A percentile compares a stretch with the other conserved stretches of the same genome.
phyloP scores from a whole-genome alignment of 805 yeast species.

The Groenewaldozyma tartarivorans region DNA sequence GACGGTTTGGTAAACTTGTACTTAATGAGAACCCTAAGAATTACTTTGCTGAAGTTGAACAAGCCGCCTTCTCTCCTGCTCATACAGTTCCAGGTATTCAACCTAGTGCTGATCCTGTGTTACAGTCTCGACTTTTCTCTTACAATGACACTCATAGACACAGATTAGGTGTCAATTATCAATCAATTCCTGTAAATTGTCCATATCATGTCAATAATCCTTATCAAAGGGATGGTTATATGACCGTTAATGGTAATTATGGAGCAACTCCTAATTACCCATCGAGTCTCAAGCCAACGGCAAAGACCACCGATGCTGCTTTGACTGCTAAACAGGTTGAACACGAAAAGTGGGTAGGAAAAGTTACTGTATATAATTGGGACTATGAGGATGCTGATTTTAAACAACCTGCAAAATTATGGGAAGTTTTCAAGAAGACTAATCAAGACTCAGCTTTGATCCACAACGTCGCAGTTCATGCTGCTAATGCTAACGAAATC shows the following conservation, averaged over 20 bases:
- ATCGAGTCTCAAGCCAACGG: conserved; percentile 25
- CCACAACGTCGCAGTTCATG: conserved; percentile 76
- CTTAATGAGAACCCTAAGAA: conserved; percentile 78
- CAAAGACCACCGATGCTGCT: conserved; percentile 17
- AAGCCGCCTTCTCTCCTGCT: conserved; percentile 77
- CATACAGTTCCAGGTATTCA: conserved; percentile 80
- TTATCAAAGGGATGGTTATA: conserved; percentile 73
- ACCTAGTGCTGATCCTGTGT: conserved; percentile 75
- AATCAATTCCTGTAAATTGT: conserved; percentile 84
- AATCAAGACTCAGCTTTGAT: conserved; percentile 81
- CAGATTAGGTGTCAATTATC: conserved; percentile 65
- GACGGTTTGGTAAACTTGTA: conserved; percentile 72
- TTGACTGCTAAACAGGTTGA: conserved; percentile 27
- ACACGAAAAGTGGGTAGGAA: conserved; percentile 74
- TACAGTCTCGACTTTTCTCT: conserved; percentile 72
- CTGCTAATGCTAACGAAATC: conserved; percentile 51
- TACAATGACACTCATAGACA: conserved; percentile 83
- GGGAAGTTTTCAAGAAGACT: conserved; percentile 63
- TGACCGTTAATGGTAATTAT: conserved; percentile 60
- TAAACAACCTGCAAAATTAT: conserved; percentile 66
- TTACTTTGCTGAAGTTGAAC: conserved; percentile 82
- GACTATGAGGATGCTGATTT: conserved; percentile 61
- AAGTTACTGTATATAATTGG: conserved; percentile 85
- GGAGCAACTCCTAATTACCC: conserved; percentile 69
- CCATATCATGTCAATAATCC: conserved; percentile 61